These are phyloP conservation scores for Wallacemonas sp. DNA, from an alignment of 208 protist genomes.

Conservation along the genomic window DNA sequence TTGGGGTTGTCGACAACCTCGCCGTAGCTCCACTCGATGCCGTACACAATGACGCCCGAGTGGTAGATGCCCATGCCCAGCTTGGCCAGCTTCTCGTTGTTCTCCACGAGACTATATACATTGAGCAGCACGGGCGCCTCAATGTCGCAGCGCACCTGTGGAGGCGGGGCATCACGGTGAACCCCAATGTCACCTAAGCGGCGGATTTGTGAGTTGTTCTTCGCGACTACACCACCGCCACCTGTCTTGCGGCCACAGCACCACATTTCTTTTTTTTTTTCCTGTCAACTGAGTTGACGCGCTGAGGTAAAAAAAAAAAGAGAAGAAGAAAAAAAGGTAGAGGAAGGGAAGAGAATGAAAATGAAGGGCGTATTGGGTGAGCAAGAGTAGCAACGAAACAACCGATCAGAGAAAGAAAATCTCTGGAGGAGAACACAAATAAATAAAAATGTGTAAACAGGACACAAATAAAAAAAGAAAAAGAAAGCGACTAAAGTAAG, in stretches of 20 bases:
- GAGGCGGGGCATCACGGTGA: conserved; percentile 40
- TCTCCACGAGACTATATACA: conserved; percentile 78
- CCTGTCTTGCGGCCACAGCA: conserved; percentile 50
- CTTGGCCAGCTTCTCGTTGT: conserved; percentile 62
- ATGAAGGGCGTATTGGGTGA: conserved; percentile 8
- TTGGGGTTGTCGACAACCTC: conserved; percentile 66
- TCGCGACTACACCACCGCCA: conserved; percentile 27
- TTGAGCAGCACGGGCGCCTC: conserved; percentile 72
- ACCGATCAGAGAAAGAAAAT: too few species aligned
- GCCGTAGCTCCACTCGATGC: conserved; percentile 91
- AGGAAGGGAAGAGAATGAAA: too few species aligned
- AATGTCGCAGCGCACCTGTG: conserved; percentile 27
- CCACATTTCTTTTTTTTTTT: conserved; percentile 25
- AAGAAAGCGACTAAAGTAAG: conserved; percentile 1
- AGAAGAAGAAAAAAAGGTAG: conserved; percentile 13
- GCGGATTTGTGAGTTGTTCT: conserved; percentile 24
- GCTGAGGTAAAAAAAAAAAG: conserved; percentile 1
- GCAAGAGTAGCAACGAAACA: conserved; percentile 6
- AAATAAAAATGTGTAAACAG: conserved; percentile 14
- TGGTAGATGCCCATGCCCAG: conserved; percentile 89
- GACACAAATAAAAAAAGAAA: conserved; percentile 26
- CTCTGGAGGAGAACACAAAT: too few species aligned
- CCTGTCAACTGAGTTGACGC: neutral
- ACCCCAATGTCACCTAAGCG: conserved; percentile 34
- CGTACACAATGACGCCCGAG: conserved; percentile 88